Conservation (phyloP, 192 early-diverging fungal genomes). For the Rhizoclosmatium sp. region DNA sequence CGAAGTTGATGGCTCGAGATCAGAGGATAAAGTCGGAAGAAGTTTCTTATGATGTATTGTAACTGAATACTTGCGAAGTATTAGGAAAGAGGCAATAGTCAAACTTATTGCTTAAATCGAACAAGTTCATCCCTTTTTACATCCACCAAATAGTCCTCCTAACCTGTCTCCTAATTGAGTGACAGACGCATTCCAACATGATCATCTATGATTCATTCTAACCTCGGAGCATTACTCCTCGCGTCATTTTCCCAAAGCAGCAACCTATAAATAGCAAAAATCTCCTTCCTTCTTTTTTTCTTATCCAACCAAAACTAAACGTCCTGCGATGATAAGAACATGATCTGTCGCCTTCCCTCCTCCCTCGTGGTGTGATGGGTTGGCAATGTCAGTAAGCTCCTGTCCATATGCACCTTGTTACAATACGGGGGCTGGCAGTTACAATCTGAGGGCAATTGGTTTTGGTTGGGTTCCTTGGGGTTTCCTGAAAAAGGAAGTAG, state of each 20-base stretch:
- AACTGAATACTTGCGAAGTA: too few species aligned
- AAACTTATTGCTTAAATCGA: too few species aligned
- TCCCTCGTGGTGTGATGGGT: neutral
- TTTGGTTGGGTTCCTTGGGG: too few species aligned
- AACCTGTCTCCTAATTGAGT: neutral
- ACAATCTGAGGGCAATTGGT: conserved; percentile 29
- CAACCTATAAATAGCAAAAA: conserved; percentile 2
- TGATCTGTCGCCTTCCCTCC: conserved; percentile 35
- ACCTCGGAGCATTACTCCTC: neutral
- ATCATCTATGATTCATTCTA: neutral
- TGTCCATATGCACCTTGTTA: neutral
- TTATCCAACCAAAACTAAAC: conserved; percentile 33
- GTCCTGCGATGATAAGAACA: conserved; percentile 13
- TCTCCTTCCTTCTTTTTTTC: neutral
- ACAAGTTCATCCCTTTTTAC: neutral
- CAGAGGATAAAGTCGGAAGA: neutral
- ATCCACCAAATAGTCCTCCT: neutral
- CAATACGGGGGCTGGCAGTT: neutral
- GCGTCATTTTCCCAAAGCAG: conserved; percentile 2
- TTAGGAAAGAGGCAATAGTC: too few species aligned
- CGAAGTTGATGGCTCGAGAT: too few species aligned
- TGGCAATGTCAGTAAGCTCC: conserved; percentile 21
- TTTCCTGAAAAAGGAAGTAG: too few species aligned
- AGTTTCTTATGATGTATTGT: too few species aligned
- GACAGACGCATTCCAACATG: neutral